These are phyloP conservation scores for Debaryomyces udenii DNA, from an alignment of 1,139 yeast genomes.

Conservation along the genomic window DNA sequence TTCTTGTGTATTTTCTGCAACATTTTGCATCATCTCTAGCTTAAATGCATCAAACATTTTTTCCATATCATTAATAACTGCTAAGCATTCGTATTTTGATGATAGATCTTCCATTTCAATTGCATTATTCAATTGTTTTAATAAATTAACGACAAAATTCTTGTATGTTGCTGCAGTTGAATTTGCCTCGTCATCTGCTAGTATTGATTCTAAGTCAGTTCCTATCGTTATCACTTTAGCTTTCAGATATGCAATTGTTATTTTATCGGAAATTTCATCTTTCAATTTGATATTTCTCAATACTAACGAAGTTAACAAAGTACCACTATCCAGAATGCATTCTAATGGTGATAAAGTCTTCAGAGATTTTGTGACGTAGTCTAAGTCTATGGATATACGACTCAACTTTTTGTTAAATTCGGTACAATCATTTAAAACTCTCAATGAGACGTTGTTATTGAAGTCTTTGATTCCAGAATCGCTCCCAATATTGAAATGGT, in stretches of 20 bases:
- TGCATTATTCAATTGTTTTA: slow-evolving; percentile 55
- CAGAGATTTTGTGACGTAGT: slow-evolving; percentile 47
- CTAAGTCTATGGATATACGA: slow-evolving; percentile 49
- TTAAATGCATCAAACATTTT: slow-evolving; percentile 60
- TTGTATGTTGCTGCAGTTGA: slow-evolving; percentile 52
- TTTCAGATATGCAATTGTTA: slow-evolving; percentile 57
- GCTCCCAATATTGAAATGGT: slow-evolving; percentile 35
- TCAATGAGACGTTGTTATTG: slow-evolving; percentile 50
- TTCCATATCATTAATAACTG: slow-evolving; percentile 62
- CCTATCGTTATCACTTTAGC: slow-evolving; percentile 60
- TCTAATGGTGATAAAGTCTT: slow-evolving; percentile 48
- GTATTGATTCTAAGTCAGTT: slow-evolving; percentile 51
- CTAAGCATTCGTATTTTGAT: slow-evolving; percentile 59
- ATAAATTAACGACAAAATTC: slow-evolving; percentile 51
- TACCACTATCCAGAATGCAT: slow-evolving; percentile 59
- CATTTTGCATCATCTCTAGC: slow-evolving; percentile 35
- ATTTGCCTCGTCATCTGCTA: slow-evolving; percentile 27
- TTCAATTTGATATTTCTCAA: slow-evolving; percentile 53
- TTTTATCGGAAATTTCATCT: slow-evolving; percentile 49
- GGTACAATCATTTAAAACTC: slow-evolving; percentile 51
- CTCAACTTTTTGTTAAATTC: slow-evolving; percentile 47
- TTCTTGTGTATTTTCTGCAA: slow-evolving; percentile 10
- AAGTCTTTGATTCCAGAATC: slow-evolving; percentile 41
- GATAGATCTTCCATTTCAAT: slow-evolving; percentile 51
- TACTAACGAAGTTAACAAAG: slow-evolving; percentile 53